Evolutionary conservation across 2,329 filamentous ascomycete species (phyloP).

Genomic region (Plectosphaerella plurivora): DNA sequence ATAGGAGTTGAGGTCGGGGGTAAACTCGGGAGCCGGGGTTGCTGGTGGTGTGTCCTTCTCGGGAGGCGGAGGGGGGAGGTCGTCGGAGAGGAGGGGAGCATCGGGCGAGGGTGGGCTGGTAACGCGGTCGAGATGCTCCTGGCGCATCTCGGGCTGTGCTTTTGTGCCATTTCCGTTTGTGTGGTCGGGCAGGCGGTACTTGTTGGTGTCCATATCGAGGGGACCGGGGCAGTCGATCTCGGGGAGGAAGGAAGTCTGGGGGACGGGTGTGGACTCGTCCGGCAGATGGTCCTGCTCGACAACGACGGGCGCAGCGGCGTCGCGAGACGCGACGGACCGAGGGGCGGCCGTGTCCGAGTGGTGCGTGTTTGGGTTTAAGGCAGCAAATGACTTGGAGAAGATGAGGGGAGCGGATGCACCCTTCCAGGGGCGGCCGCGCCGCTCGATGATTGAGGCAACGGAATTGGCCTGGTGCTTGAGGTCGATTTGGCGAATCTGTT

Average conservation of each 20-base stretch:
- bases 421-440: slow-evolving; percentile 70
- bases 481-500: slow-evolving; percentile 67
- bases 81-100: slow-evolving; percentile 12
- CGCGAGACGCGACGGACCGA: slow-evolving; percentile 8
- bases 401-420: slow-evolving; percentile 54
- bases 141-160: slow-evolving; percentile 51
- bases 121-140: slow-evolving; percentile 52
- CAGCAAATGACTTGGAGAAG: slow-evolving; percentile 21
- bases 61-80: slow-evolving; percentile 29
- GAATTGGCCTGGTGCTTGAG: slow-evolving; percentile 58
- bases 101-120: slow-evolving; percentile 32
- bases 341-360: not conserved
- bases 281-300: not conserved
- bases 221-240: slow-evolving; percentile 47
- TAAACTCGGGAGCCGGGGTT: slow-evolving; percentile 34
- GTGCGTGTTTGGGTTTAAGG: not conserved
- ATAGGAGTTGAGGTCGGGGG: slow-evolving; percentile 52
- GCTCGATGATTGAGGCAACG: slow-evolving; percentile 46
- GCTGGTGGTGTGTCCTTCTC: slow-evolving; percentile 45
- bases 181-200: slow-evolving; percentile 70
- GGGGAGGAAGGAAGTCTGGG: slow-evolving; percentile 32
- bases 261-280: slow-evolving; percentile 5
- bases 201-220: slow-evolving; percentile 66
- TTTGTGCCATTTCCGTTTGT: slow-evolving; percentile 65
- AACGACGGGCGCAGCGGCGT: slow-evolving; percentile 19